phyloP scores from a whole-genome alignment of 2,329 filamentous ascomycete genomes.

The Pyrenochaeta sp. region DNA sequence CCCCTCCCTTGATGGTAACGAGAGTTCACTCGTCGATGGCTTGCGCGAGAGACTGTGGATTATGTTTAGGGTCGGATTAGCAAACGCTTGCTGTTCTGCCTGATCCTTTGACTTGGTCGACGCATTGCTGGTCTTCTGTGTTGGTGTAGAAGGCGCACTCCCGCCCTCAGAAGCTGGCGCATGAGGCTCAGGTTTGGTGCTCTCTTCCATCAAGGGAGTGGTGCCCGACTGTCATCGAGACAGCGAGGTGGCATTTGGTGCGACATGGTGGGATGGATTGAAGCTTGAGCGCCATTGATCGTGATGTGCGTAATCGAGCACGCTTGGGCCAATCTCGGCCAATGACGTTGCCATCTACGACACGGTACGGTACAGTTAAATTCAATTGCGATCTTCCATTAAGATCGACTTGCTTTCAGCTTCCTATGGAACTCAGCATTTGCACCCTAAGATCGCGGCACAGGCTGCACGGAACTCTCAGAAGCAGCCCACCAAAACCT shows the following conservation, averaged over 20 bases:
- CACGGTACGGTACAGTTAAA: background rate
- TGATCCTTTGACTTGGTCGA: slow-evolving; percentile 26
- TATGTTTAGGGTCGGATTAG: slow-evolving; percentile 44
- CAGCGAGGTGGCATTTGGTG: slow-evolving; percentile 5
- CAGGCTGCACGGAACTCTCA: too few relatives aligned
- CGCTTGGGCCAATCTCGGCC: slow-evolving; percentile 12
- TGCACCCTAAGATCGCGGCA: too few relatives aligned
- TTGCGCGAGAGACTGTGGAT: slow-evolving; percentile 38
- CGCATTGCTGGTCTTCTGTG: slow-evolving; percentile 41
- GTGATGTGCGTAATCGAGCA: slow-evolving; percentile 14
- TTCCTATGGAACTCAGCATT: too few relatives aligned
- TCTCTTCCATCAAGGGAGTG: slow-evolving; percentile 37
- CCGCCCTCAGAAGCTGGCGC: slow-evolving; percentile 21
- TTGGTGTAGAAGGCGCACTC: slow-evolving; percentile 47
- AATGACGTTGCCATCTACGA: slow-evolving; percentile 15
- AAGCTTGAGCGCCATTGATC: background rate
- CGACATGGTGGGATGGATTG: slow-evolving; percentile 1
- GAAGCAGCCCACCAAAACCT: too few relatives aligned
- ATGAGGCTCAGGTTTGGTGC: slow-evolving; percentile 35
- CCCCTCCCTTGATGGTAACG: slow-evolving; percentile 52
- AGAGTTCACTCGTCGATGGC: slow-evolving; percentile 33
- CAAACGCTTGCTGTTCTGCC: slow-evolving; percentile 41
- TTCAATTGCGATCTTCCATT: too few relatives aligned
- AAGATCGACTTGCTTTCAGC: too few relatives aligned
- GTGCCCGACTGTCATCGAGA: slow-evolving; percentile 28